Conservation (phyloP, 805 yeast genomes). For the Torulaspora gathmanii region DNA sequence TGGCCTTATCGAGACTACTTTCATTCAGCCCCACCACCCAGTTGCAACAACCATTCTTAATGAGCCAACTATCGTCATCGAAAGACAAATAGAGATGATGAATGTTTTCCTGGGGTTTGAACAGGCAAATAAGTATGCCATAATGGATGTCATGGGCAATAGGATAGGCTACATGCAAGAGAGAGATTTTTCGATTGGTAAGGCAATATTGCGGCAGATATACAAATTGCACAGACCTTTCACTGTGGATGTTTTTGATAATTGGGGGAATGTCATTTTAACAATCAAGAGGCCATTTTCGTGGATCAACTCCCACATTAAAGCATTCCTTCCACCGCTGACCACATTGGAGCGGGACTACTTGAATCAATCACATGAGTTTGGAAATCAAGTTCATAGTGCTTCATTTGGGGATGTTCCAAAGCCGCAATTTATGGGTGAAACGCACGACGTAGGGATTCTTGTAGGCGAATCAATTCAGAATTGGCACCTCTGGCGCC, state of each 20-base stretch:
- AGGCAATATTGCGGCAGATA: constrained; percentile 75
- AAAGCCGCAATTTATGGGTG: constrained; percentile 24
- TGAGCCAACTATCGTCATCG: constrained; percentile 83
- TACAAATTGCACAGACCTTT: constrained; percentile 82
- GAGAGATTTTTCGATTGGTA: constrained; percentile 64
- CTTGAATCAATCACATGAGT: constrained; percentile 1
- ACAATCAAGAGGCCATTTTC: constrained; percentile 80
- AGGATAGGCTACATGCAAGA: constrained; percentile 79
- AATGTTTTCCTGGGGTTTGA: constrained; percentile 84
- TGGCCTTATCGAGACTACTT: constrained; percentile 7
- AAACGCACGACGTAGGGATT: constrained; percentile 42
- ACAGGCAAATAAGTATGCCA: constrained; percentile 75
- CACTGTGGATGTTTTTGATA: constrained; percentile 64
- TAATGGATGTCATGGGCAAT: constrained; percentile 69
- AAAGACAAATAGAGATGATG: constrained; percentile 84
- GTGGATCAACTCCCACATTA: constrained; percentile 82
- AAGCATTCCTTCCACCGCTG: constrained; percentile 53
- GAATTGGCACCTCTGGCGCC: constrained; percentile 92
- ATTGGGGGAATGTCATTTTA: constrained; percentile 52
- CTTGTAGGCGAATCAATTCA: constrained; percentile 83
- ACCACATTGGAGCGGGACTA: constrained; percentile 11
- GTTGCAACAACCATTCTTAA: constrained; percentile 52
- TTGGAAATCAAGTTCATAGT: constrained; percentile 1
- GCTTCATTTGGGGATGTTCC: constrained; percentile 15
- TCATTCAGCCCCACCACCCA: constrained; percentile 52